Base-by-base conservation (phyloP, 768 basidiomycete species). In the Russula emetica region DNA sequence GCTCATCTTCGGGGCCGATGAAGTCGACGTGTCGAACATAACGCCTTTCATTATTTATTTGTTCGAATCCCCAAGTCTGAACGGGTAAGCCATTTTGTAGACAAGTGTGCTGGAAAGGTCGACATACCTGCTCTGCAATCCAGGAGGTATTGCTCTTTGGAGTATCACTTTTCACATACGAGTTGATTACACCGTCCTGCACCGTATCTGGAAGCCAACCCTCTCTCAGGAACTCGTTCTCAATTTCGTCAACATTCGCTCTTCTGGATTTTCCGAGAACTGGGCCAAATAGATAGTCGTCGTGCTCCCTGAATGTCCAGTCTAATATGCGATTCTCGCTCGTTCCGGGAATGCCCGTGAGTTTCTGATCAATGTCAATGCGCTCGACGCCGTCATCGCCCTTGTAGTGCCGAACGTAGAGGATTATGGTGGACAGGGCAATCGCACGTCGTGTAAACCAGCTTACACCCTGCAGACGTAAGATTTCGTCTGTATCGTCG, bases 391-490 rank as follows among this genome's bases (percentile, higher is more conserved):
- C 82, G 1, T 72, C 74, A 16, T 80, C 83, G 53, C 86, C 82
- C 66, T 80, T 85, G 76, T 79, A 83, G 70, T 92, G 75, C 62
- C 83, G 87, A 70, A 90, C 72, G 50, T 59, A 59, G 44, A 91
- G 80, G 26, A 84, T 87, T 52, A 92, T 69, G 20, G 81, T 83
- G 36, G 80, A 85, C 30, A 77, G 36, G 26, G 71, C 60, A 69
- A 92, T 90, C 28, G 81, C 72, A 62, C 80, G 84, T 67, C 90
- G 83, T 67, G 78, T 87, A 52, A 85, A 63, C 90, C 90, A 92
- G 38, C 85, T 72, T 36, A 92, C 79, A 55, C 90, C 90, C 72
- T 92, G 90, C 3, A 87, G 76, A 36, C 73, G 71, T 47, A 92
- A 83, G 65, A 92, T 85, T 30, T 78, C 78, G 58, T 90, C 88